Base-by-base conservation (phyloP, 2,329 filamentous ascomycete species). In the Aureobasidium mangrovei region DNA sequence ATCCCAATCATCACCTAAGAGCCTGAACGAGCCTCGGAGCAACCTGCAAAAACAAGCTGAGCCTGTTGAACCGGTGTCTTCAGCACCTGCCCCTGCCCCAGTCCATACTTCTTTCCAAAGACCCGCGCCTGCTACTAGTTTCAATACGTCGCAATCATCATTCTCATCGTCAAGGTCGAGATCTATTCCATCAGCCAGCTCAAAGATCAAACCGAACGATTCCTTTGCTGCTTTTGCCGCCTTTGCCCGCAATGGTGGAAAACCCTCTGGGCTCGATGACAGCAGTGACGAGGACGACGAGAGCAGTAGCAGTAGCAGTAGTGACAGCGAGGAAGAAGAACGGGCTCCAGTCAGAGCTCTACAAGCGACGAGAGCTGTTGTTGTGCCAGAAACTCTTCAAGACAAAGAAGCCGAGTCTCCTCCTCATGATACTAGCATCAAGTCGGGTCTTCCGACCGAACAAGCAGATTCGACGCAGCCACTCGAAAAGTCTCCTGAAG, bases 291-390 rank as follows among this genome's bases (percentile, higher is more conserved):
- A 56, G 4, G 48, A 48, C 35, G 33, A 40, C 31, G 40, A 44
- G 12, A 29, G 40, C 5, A 38, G 32, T 26, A 53, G 49, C 40
- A 53, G 49, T 7, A 52, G 48, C 27, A 38, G 33, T 42, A 51
- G 47, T 8, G 49, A 54, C 5, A 38, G 33, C 10, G 56, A 47
- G 7, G 45, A 57, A 7, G 42, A 49, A 27, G 35, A 44, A n/a
- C 43, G 33, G 18, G 49, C 31, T 32, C 41, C 38, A 7, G 39
- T 29, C 24, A 29, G 18, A 7, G 29, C 24, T 35, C 36, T n/a
- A 33, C 41, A 51, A 18, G 7, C 18, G 24, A 43, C 40, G 18
- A 35, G 32, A 35, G 32, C 10, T 35, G 32, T 35, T 12, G 10
- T 18, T 18, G 18, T 18, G 18, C 18, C 18, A 18, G 18, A 18